Base-by-base conservation (phyloP, 2,329 filamentous ascomycete species). In the Daldinia eschscholtzii region DNA sequence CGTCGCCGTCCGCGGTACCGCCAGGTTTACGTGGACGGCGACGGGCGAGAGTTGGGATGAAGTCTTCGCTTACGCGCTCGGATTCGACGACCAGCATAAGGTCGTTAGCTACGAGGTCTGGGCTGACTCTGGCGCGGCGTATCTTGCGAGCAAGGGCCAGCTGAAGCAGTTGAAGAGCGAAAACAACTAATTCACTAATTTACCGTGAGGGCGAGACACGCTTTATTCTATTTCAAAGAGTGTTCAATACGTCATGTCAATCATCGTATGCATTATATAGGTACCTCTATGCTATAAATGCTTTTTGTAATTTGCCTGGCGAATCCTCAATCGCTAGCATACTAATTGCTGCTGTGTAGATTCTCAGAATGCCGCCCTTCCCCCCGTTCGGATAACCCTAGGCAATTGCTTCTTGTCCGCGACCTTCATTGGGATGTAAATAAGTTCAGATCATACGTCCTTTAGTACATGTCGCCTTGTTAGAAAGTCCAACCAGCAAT, bases 121-220 rank as follows among this genome's bases (percentile, higher is more conserved):
- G 79, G 80, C 79, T 6, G 80, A 81, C 67, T 77, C 79, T 1
- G 80, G 79, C 5, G 79, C 79, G 6, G 76, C 79, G 48, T 80
- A 78, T 71, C 75, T 89, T 79, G 71, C 90, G 85, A 41, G 89
- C 87, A 64, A 90, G 80, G 67, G 92, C 81, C 46, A 87, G 86
- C 75, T 91, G 87, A 60, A 64, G 41, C 39, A 53, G 23, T 23
- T 70, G 6, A 57, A 37, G 30, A 46, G 23, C 2, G 56, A 18
- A 7, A 23, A 13, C 10, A 37, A n/a, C 4, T 33, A 52, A 33
- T 18, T 12, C 28, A 30, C 23, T 48, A 28, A 23, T 48, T n/a
- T 28, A 28, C 4, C 1, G 7, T 28, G 23, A n/a, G 23, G 13
- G 42, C 46, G 23, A 50, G 5, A 30, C 7, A 50, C n/a, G 26